Percentiles rank a stretch among this genome's conserved stretches.
phyloP scores from a whole-genome alignment of 179 eudicot genomes.

The Corrigiola litoralis region DNA sequence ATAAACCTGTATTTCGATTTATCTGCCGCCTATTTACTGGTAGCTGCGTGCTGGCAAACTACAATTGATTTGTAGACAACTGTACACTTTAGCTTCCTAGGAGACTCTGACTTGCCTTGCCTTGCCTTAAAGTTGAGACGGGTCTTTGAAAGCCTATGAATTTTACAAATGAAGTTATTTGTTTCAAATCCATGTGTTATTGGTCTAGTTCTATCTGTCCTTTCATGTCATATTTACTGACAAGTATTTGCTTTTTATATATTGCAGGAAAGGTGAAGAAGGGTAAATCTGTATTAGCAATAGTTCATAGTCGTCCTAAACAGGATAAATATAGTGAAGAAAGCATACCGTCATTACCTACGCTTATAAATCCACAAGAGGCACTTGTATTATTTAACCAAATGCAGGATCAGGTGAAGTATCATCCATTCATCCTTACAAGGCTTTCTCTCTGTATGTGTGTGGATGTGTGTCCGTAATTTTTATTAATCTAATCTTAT shows the following conservation, averaged over 20 bases:
- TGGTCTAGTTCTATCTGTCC: neutral
- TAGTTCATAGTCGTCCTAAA: constrained; percentile 58
- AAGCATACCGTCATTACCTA: constrained; percentile 23
- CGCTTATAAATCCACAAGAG: constrained; percentile 49
- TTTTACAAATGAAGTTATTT: neutral
- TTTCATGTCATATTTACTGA: neutral
- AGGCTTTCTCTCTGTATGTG: neutral
- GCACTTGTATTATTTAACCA: constrained; percentile 62
- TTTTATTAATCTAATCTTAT: too few relatives aligned
- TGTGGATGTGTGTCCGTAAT: neutral
- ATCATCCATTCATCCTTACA: neutral
- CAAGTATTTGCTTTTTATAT: neutral
- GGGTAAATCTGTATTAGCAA: constrained; percentile 40
- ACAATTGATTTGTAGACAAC: neutral
- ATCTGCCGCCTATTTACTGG: too few relatives aligned
- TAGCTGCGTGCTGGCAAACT: neutral
- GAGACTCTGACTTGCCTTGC: neutral
- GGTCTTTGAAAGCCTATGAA: neutral
- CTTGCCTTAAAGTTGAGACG: too few relatives aligned
- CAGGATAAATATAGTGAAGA: constrained; percentile 40
- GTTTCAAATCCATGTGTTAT: too few relatives aligned
- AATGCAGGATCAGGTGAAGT: constrained; percentile 72
- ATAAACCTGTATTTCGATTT: too few relatives aligned
- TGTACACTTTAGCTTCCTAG: neutral
- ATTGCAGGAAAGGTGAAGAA: constrained; percentile 73